Evolutionary conservation across 192 early-diverging fungal species (phyloP).

Genomic region (Entrophospora sp.): DNA sequence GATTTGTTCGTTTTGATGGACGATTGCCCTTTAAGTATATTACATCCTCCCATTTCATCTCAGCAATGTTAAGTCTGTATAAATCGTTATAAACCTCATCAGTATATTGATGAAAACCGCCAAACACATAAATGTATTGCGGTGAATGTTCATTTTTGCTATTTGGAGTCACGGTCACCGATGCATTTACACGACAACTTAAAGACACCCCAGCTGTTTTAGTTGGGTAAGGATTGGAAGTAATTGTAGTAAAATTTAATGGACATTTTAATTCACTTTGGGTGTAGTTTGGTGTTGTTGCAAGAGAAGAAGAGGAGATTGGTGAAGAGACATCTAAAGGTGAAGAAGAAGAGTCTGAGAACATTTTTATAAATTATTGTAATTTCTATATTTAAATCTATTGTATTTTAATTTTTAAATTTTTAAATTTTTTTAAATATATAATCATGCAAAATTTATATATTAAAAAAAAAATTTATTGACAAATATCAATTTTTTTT

Average conservation of each 20-base stretch:
- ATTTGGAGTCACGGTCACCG: conserved; percentile 29
- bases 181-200: conserved; percentile 33
- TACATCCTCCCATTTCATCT: conserved; percentile 42
- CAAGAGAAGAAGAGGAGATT: conserved; percentile 11
- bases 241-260: neutral
- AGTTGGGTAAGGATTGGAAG: conserved; percentile 7
- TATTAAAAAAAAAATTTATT: too few relatives aligned
- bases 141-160: conserved; percentile 6
- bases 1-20: conserved; percentile 52
- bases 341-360: conserved; percentile 10
- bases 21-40: conserved; percentile 42
- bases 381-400: too few relatives aligned
- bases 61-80: conserved; percentile 39
- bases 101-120: conserved; percentile 56
- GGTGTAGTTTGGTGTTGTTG: neutral
- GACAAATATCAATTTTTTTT: too few relatives aligned
- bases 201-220: conserved; percentile 18
- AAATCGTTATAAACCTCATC: conserved; percentile 62
- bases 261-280: neutral
- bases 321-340: neutral
- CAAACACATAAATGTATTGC: conserved; percentile 43
- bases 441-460: too few relatives aligned
- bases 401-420: too few relatives aligned
- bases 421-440: too few relatives aligned
- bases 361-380: neutral